Evolutionary conservation across 495 filamentous ascomycete species (phyloP).

Genomic region (Lasiosphaeriaceae sp.): DNA sequence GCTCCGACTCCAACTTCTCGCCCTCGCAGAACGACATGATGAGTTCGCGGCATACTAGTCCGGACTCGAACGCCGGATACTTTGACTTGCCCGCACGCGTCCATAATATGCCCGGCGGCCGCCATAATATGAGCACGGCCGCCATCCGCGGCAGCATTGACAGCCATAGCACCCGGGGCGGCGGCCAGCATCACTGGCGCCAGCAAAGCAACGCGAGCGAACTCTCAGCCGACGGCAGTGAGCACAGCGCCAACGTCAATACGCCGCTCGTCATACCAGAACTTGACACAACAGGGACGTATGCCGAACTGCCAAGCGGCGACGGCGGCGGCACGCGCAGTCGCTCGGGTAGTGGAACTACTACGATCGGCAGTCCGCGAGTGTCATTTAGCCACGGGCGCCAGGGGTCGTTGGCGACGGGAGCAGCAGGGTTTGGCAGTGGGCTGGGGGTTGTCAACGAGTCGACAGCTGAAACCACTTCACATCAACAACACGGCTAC

Average conservation of each 20-base stretch:
- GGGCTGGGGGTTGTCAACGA: constrained; percentile 31
- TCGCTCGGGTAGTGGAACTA: constrained; percentile 12
- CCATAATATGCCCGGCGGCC: constrained; percentile 16
- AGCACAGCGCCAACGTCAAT: constrained; percentile 16
- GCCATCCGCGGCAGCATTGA: constrained; percentile 28
- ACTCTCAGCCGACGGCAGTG: constrained; percentile 32
- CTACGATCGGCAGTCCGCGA: constrained; percentile 5
- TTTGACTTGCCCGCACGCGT: constrained; percentile 21
- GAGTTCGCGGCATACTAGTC: constrained; percentile 27
- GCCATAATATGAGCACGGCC: constrained; percentile 17
- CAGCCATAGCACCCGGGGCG: constrained; percentile 18
- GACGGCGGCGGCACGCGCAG: constrained; percentile 18
- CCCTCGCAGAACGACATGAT: constrained; percentile 21
- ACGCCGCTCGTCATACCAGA: constrained; percentile 22
- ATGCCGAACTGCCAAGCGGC: constrained; percentile 15
- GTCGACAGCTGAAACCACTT: constrained; percentile 3
- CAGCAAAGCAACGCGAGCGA: constrained; percentile 39
- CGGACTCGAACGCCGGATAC: constrained; percentile 28
- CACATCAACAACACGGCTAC: constrained; percentile 30
- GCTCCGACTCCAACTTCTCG: constrained; percentile 19
- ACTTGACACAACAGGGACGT: constrained; percentile 20
- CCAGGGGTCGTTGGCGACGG: not conserved
- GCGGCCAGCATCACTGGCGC: constrained; percentile 25
- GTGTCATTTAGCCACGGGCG: constrained; percentile 10
- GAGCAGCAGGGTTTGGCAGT: not conserved